These are phyloP conservation scores for Salmacisia buchloeana DNA, from an alignment of 1,284 basidiomycete genomes.

Conservation along the genomic window DNA sequence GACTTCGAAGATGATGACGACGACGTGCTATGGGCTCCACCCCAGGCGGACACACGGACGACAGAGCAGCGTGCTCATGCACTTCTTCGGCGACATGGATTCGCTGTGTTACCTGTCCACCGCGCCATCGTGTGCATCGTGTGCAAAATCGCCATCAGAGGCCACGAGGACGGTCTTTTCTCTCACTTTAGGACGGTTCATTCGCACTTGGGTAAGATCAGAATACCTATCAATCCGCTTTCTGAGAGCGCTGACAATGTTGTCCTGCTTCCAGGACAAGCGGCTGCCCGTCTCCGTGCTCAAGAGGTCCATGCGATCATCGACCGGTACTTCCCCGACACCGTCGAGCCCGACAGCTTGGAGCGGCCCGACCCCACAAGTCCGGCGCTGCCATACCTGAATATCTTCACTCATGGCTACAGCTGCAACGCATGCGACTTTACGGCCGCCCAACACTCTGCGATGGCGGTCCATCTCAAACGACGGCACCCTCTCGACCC, in stretches of 20 bases:
- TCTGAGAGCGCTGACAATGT: background rate
- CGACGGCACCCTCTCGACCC: background rate
- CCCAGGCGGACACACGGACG: background rate
- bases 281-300: background rate
- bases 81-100: background rate
- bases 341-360: background rate
- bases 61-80: background rate
- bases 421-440: slow-evolving; percentile 1
- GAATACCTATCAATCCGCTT: too few relatives aligned
- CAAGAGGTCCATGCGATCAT: background rate
- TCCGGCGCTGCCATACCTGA: background rate
- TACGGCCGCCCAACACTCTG: background rate
- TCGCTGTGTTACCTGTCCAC: background rate
- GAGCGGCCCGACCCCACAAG: background rate
- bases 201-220: background rate
- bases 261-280: background rate
- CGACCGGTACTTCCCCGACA: background rate
- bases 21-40: background rate
- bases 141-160: background rate
- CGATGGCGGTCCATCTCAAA: background rate
- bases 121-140: background rate
- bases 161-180: background rate
- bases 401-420: background rate
- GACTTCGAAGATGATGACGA: background rate
- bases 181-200: background rate